Percentiles rank a stretch among this genome's conserved stretches.
Evolutionary conservation across 805 yeast species (phyloP).

Genomic region (Danielozyma ontarioensis): DNA sequence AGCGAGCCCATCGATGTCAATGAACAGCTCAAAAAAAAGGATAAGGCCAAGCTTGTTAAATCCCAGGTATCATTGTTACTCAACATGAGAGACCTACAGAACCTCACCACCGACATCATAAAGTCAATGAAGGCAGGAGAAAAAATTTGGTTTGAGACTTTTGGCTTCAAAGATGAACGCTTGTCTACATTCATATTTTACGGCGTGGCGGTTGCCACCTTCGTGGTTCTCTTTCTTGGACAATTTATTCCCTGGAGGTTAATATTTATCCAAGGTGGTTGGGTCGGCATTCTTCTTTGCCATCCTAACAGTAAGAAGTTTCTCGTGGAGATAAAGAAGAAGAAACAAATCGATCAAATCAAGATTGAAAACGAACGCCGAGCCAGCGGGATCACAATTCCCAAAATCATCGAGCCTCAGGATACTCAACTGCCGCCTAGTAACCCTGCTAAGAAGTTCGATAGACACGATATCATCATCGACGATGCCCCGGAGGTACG

Average conservation of each 20-base stretch:
- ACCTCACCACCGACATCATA: conserved; percentile 52
- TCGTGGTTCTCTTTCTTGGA: conserved; percentile 40
- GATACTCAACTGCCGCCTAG: no score
- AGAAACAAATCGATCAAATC: conserved; percentile 1
- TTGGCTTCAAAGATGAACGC: conserved; percentile 68
- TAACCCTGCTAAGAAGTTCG: conserved; percentile 22
- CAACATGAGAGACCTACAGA: conserved; percentile 72
- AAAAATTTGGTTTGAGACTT: conserved; percentile 52
- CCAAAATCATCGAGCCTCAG: neutral
- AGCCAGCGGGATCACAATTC: neutral
- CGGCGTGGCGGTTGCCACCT: conserved; percentile 23
- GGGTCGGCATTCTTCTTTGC: conserved; percentile 47
- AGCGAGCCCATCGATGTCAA: conserved; percentile 1
- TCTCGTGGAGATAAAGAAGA: conserved; percentile 10
- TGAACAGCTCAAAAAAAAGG: conserved; percentile 8
- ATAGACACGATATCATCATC: conserved; percentile 51
- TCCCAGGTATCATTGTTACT: conserved; percentile 42
- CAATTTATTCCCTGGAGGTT: conserved; percentile 61
- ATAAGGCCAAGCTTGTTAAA: conserved; percentile 16
- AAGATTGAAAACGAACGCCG: conserved; percentile 1
- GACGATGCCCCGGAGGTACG: conserved; percentile 62
- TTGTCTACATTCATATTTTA: conserved; percentile 56
- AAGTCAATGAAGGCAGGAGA: conserved; percentile 48
- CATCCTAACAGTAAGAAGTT: conserved; percentile 54
- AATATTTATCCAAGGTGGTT: conserved; percentile 51